Percentiles rank a stretch among this genome's conserved stretches.
Evolutionary conservation across 2,329 filamentous ascomycete species (phyloP).

Genomic region (Aurifilum marmelostoma): DNA sequence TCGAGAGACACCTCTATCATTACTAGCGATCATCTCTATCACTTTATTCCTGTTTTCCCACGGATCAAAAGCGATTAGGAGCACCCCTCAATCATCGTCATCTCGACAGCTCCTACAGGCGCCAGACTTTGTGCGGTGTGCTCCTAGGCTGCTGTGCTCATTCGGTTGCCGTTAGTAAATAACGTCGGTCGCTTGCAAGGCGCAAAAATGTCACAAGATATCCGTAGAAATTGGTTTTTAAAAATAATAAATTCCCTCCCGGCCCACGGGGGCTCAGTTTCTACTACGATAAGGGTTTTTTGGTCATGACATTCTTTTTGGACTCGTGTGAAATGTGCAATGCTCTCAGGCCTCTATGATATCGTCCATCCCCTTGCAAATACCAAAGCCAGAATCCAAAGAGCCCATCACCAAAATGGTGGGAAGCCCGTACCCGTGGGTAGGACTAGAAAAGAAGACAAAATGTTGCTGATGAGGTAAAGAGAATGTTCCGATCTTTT

Average conservation of each 20-base stretch:
- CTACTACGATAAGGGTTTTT: not conserved
- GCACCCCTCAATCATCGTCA: too few relatives aligned
- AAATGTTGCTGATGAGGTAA: not conserved
- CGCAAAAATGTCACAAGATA: not conserved
- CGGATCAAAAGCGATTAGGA: too few relatives aligned
- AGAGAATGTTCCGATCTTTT: not conserved
- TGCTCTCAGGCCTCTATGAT: not conserved
- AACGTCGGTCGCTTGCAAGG: not conserved
- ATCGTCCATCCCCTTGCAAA: not conserved
- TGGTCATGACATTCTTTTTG: not conserved
- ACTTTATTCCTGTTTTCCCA: too few relatives aligned
- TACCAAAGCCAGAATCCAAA: not conserved
- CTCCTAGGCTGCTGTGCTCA: too few relatives aligned
- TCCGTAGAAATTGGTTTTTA: not conserved
- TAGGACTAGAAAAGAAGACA: not conserved
- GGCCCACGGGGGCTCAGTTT: constrained; percentile 1
- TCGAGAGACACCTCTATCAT: too few relatives aligned
- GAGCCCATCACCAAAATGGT: not conserved
- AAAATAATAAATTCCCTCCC: not conserved
- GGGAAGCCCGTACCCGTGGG: not conserved
- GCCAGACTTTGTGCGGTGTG: too few relatives aligned
- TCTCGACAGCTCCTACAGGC: too few relatives aligned
- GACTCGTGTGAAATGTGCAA: constrained; percentile 2
- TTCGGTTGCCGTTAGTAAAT: not conserved
- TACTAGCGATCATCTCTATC: too few relatives aligned